Base-by-base conservation (phyloP, 2,329 filamentous ascomycete genomes). In the Pseudopithomyces maydicus region DNA sequence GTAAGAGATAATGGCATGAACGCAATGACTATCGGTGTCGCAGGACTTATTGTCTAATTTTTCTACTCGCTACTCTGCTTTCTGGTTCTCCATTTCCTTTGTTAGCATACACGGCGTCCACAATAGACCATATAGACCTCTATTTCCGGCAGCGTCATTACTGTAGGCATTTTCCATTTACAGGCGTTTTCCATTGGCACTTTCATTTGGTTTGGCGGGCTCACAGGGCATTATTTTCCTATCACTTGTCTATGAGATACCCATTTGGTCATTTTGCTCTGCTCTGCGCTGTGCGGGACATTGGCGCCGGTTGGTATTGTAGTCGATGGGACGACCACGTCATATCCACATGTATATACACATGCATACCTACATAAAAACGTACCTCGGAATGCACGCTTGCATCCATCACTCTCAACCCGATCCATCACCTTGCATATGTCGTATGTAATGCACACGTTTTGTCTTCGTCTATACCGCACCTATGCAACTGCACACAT, bases 11-110 rank as follows among this genome's bases (percentile, higher is more conserved):
- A 46, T 7, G 58, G 59, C 7, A 41, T 72, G 33, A 62, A 50
- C 42, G 57, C 67, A 12, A 63, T 71, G 35, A 54, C 58, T 1
- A 39, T 73, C 7, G 64, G 63, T 2, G 67, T 66, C 3, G 67
- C 65, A 2, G 54, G 60, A 6, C 45, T 73, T 32, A 50, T 73
- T 12, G 62, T 73, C 23, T 73, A 52, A 68, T 26, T 33, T 11
- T 20, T 22, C 32, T 29, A 38, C 32, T 15, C 22, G 41, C 17
- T 22, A 39, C 33, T 5, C 19, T 12, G 19, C 4, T 22, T 17
- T 22, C 15, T 19, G 3, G 19, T 5, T 15, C 19, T 45, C 14
- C 6, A 3, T 51, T 52, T 56, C 48, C 33, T 56, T 43, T 51
- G 46, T 51, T 19, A 33, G 43, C 52, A 51, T 48, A 39, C 29